These are phyloP conservation scores for Keithomyces neogunnii DNA, from an alignment of 2,329 filamentous ascomycete species.

Conservation along the genomic window DNA sequence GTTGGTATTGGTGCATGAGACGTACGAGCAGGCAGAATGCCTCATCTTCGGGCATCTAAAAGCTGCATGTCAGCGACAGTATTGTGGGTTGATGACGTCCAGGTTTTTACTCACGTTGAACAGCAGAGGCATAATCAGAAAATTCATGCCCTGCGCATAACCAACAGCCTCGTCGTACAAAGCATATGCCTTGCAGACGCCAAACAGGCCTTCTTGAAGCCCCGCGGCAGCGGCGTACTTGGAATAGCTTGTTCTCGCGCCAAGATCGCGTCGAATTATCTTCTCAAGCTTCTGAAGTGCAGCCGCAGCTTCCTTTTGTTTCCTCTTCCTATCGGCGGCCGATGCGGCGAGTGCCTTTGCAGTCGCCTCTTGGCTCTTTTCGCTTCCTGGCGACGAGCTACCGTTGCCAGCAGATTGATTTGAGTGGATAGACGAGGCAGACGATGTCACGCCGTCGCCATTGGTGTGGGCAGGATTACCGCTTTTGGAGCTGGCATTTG, in stretches of 20 bases:
- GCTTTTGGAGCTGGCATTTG: conserved; percentile 40
- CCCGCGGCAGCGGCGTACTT: conserved; percentile 89
- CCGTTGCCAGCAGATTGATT: conserved; percentile 58
- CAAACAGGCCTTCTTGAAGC: conserved; percentile 87
- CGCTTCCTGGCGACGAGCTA: conserved; percentile 46
- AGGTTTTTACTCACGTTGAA: conserved; percentile 62
- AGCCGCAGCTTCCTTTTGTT: conserved; percentile 67
- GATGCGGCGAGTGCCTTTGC: conserved; percentile 56
- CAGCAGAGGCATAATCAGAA: conserved; percentile 89
- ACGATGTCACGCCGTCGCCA: conserved; percentile 59
- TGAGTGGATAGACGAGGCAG: conserved; percentile 77
- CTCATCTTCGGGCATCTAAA: conserved; percentile 89
- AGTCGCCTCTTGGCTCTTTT: conserved; percentile 55
- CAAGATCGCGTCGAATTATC: conserved; percentile 80
- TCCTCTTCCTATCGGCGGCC: conserved; percentile 64
- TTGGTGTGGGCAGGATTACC: conserved; percentile 51
- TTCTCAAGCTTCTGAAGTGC: conserved; percentile 81
- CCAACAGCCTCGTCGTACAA: conserved; percentile 90
- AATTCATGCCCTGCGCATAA: conserved; percentile 98
- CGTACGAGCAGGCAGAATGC: conserved; percentile 89
- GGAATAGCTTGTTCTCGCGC: conserved; percentile 88
- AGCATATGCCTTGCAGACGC: conserved; percentile 94
- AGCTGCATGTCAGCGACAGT: conserved; percentile 7
- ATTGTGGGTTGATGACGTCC: not conserved
- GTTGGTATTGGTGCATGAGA: conserved; percentile 91